Evolutionary conservation across 2,329 filamentous ascomycete genomes (phyloP).

Genomic region (Domatiomyces globalis): DNA sequence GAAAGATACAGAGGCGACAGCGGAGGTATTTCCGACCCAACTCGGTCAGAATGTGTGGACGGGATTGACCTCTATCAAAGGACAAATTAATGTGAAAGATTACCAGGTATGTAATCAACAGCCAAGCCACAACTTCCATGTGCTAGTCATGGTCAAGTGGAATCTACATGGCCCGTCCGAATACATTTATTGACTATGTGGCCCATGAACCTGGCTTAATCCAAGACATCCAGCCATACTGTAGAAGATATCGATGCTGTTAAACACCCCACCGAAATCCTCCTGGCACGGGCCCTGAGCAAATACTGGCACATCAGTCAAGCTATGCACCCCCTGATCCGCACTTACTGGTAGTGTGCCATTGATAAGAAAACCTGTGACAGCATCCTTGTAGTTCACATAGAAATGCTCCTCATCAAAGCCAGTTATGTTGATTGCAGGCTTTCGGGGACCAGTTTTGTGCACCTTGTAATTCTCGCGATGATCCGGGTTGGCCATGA

Average conservation of each 20-base stretch:
- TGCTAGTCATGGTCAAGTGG: background rate
- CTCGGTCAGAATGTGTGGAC: too few relatives aligned
- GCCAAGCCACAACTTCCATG: conserved; percentile 30
- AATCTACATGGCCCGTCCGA: background rate
- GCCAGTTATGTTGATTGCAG: conserved; percentile 42
- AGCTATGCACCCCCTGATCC: conserved; percentile 56
- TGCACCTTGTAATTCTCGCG: conserved; percentile 64
- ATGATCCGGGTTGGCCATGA: conserved; percentile 58
- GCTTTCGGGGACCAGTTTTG: conserved; percentile 48
- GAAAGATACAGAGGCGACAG: too few relatives aligned
- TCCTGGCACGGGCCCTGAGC: conserved; percentile 67
- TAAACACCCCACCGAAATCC: conserved; percentile 43
- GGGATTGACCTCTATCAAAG: too few relatives aligned
- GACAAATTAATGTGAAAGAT: too few relatives aligned
- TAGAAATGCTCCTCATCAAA: conserved; percentile 43
- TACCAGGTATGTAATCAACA: background rate
- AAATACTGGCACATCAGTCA: conserved; percentile 68
- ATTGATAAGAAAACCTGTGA: conserved; percentile 57
- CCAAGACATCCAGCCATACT: conserved; percentile 26
- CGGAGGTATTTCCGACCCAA: too few relatives aligned
- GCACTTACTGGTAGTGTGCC: conserved; percentile 54
- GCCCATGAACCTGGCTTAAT: conserved; percentile 13
- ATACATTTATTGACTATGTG: background rate
- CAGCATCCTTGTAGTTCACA: conserved; percentile 53
- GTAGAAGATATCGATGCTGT: conserved; percentile 26